Evolutionary conservation across 116 monocot genomes (phyloP), one percentile per base, ranked within the genome.

Genomic region (Zostera marina): DNA sequence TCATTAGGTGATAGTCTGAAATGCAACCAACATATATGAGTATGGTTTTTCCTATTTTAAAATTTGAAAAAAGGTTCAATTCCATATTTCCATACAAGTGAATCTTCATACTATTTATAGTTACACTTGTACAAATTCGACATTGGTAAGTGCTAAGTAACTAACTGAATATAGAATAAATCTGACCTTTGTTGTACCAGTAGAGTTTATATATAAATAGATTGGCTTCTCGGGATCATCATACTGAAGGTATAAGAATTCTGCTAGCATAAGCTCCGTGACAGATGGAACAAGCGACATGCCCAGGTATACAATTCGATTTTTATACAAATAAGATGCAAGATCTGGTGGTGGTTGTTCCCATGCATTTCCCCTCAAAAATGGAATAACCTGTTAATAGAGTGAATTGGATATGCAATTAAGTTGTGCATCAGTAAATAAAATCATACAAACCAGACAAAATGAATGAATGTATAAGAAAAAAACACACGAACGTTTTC

Each of bases 311-410:
- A 93, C 88, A 73, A 93, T 93, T 67, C 88, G 61, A 60, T 93
- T 93, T 63, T 84, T 81, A 65, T 83, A 84, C 49, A 93, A 68
- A 57, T 84, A 84, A 22, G 93, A 88, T 25, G 93, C 81, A 41
- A 93, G 71, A 73, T 88, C 88, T 56, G 93, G 93, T 56, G 93
- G 88, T 13, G 88, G 88, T 68, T 84, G 84, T 61, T 84, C 79
- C 84, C 87, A 84, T 41, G 84, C 88, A 72, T 26, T 75, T 74
- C 84, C 83, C 73, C 84, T 76, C 53, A 80, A 66, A 61, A 77
- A 87, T 46, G 93, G 92, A 59, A 84, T 77, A 11, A 84, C 93
- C 93, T 93, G 71, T 41, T 66, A 17, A 56, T 24, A 67, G 22
- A 40, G 22, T 21, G 23, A 42, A 71, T 1, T 20, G 11, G 7